Percentiles rank a stretch among this genome's conserved stretches.
phyloP scores from a whole-genome alignment of 2,329 filamentous ascomycete genomes.

The Acrodontium crateriforme region DNA sequence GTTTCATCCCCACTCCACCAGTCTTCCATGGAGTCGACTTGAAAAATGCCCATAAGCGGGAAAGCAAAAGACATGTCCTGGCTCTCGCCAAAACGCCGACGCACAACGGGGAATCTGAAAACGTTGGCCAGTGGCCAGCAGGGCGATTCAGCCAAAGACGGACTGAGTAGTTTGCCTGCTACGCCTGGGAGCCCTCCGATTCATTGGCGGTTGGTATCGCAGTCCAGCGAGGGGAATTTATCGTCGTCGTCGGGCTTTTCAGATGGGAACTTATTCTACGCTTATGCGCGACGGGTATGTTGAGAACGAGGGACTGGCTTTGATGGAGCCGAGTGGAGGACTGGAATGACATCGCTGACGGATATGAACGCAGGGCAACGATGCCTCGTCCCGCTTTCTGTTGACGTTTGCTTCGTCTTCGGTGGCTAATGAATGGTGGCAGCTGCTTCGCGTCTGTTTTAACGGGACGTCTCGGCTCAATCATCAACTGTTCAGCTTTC shows the following conservation, averaged over 20 bases:
- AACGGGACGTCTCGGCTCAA: conserved; percentile 15
- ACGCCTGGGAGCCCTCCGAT: too few relatives aligned
- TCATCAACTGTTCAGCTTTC: conserved; percentile 21
- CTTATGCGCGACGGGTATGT: conserved; percentile 15
- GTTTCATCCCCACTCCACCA: too few relatives aligned
- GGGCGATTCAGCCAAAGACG: conserved; percentile 1
- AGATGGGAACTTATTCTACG: conserved; percentile 17
- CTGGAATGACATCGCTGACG: too few relatives aligned
- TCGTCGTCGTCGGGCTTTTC: background rate
- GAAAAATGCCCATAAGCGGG: too few relatives aligned
- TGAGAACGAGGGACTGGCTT: background rate
- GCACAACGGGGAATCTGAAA: conserved; percentile 14
- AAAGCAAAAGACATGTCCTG: conserved; percentile 10
- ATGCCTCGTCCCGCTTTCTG: conserved; percentile 18
- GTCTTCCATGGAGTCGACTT: too few relatives aligned
- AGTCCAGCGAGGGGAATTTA: background rate
- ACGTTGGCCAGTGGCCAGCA: conserved; percentile 6
- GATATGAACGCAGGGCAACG: conserved; percentile 8
- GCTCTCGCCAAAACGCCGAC: conserved; percentile 14
- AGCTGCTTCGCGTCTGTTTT: conserved; percentile 17
- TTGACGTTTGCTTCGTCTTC: conserved; percentile 19
- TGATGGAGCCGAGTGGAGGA: too few relatives aligned
- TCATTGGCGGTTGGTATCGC: background rate
- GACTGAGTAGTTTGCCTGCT: too few relatives aligned
- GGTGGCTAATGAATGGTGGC: conserved; percentile 21